phyloP scores from a whole-genome alignment of 345 rosid genomes.

The Laguncularia racemosa region DNA sequence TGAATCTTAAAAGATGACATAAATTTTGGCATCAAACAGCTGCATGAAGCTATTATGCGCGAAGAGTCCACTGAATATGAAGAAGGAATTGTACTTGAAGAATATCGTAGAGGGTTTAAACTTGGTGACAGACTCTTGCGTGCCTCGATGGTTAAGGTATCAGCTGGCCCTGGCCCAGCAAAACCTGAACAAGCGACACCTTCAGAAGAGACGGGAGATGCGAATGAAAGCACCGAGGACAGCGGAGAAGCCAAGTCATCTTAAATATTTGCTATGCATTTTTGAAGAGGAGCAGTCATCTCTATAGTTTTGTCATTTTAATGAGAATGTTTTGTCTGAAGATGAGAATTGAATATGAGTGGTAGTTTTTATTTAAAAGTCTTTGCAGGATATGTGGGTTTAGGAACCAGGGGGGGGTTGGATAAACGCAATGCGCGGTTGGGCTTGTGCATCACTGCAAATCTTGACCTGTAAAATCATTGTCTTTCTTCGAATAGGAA shows the following conservation, averaged over 20 bases:
- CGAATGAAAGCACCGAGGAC: constrained; percentile 18
- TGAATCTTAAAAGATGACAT: not conserved
- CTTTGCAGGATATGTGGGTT: too few species aligned
- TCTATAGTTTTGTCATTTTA: not conserved
- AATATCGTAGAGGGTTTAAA: constrained; percentile 79
- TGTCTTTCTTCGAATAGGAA: too few species aligned
- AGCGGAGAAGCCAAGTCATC: constrained; percentile 26
- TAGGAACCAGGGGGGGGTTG: too few species aligned
- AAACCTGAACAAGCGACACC: constrained; percentile 24
- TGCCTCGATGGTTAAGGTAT: constrained; percentile 95
- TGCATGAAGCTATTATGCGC: constrained; percentile 94
- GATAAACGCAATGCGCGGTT: too few species aligned
- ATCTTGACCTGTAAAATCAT: too few species aligned
- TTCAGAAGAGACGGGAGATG: constrained; percentile 15
- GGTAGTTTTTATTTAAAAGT: too few species aligned
- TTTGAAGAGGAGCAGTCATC: constrained; percentile 24
- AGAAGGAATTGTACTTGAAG: constrained; percentile 77
- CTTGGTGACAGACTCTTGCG: constrained; percentile 83
- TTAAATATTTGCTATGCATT: constrained; percentile 22
- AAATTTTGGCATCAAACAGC: constrained; percentile 26
- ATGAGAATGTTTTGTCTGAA: too few species aligned
- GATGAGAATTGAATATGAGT: too few species aligned
- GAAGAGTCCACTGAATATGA: constrained; percentile 76
- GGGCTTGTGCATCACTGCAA: too few species aligned
- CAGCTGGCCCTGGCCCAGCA: constrained; percentile 94